Conservation (phyloP, 495 filamentous ascomycete species). For the Paragyromitra xinjiangensis region DNA sequence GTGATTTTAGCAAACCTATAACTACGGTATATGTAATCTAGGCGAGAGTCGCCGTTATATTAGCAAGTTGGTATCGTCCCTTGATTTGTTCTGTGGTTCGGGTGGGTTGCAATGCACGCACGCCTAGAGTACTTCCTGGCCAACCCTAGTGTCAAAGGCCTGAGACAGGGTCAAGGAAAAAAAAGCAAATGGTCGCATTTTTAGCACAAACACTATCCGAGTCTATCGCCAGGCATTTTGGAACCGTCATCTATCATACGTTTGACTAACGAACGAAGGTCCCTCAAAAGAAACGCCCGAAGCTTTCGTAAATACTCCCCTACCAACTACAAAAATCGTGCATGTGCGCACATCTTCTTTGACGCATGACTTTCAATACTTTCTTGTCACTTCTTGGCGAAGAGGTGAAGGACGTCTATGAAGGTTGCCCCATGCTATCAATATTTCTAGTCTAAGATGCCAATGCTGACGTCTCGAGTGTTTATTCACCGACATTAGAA, state of each 20-base stretch:
- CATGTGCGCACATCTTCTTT: not conserved
- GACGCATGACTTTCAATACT: slow-evolving; percentile 35
- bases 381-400: slow-evolving; percentile 45
- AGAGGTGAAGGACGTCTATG: slow-evolving; percentile 43
- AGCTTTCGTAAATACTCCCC: not conserved
- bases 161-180: not conserved
- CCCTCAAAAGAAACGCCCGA: not conserved
- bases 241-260: not conserved
- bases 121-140: not conserved
- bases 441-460: slow-evolving; percentile 1
- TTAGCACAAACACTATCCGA: not conserved
- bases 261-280: not conserved
- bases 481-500: slow-evolving; percentile 64
- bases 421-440: slow-evolving; percentile 20
- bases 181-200: not conserved
- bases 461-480: slow-evolving; percentile 2
- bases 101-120: not conserved
- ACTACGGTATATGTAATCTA: not conserved
- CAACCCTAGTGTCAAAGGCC: not conserved
- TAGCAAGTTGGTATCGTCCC: not conserved
- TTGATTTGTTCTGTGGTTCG: not conserved
- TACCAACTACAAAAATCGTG: not conserved
- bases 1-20: not conserved
- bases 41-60: not conserved
- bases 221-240: not conserved